Evolutionary conservation across 805 yeast genomes (phyloP).

Genomic region (Wickerhamiella qilinensis): DNA sequence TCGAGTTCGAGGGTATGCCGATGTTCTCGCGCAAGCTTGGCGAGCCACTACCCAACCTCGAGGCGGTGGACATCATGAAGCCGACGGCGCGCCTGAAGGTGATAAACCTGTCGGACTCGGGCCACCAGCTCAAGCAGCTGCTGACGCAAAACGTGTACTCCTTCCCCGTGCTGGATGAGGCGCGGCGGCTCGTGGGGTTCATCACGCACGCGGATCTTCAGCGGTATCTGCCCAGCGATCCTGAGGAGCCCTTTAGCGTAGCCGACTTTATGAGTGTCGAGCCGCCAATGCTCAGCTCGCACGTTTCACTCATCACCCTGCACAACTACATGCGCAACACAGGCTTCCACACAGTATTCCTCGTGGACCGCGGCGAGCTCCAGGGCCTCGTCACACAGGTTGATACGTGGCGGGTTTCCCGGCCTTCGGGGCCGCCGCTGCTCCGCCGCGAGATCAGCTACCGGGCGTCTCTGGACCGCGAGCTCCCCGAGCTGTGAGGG

Average conservation of each 20-base stretch:
- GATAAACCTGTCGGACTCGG: slow-evolving; percentile 2
- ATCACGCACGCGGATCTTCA: slow-evolving; percentile 1
- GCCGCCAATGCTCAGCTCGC: slow-evolving; percentile 1
- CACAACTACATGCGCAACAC: slow-evolving; percentile 3
- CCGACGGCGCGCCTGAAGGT: background rate
- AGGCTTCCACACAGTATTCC: slow-evolving; percentile 3
- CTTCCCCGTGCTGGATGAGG: slow-evolving; percentile 3
- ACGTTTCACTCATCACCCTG: slow-evolving; percentile 1
- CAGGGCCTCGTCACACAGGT: slow-evolving; percentile 5
- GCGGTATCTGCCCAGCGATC: slow-evolving; percentile 1
- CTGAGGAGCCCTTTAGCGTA: background rate
- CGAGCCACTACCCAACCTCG: slow-evolving; percentile 3
- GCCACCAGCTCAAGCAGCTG: background rate
- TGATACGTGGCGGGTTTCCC: slow-evolving; percentile 1
- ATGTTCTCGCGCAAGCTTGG: background rate
- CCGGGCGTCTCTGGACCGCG: slow-evolving; percentile 2
- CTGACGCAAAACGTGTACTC: slow-evolving; percentile 2
- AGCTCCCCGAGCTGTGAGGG: slow-evolving; percentile 2
- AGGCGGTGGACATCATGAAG: slow-evolving; percentile 5
- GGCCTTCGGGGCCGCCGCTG: slow-evolving; percentile 1
- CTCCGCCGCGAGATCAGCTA: slow-evolving; percentile 5
- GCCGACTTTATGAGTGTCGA: slow-evolving; percentile 1
- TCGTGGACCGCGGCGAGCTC: slow-evolving; percentile 4
- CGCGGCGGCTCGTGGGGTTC: slow-evolving; percentile 4
- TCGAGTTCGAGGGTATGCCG: background rate